These are phyloP conservation scores for Leccinellum luteum DNA, from an alignment of 768 basidiomycete species.

Conservation along the genomic window DNA sequence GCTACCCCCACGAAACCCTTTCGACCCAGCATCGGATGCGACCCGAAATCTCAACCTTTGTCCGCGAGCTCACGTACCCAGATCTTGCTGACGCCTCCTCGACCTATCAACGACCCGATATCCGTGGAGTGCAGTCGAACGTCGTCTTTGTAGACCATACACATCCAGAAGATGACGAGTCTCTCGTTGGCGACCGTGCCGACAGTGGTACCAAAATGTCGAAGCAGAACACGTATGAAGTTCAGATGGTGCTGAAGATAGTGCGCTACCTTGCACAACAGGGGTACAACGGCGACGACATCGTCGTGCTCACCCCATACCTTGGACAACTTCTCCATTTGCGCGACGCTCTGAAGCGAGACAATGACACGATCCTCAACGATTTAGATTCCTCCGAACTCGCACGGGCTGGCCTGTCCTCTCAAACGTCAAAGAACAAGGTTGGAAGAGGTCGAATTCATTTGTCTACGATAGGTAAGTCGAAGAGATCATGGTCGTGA, in stretches of 20 bases:
- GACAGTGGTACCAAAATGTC: constrained; percentile 49
- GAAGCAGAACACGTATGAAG: constrained; percentile 61
- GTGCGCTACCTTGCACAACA: constrained; percentile 65
- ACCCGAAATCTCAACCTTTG: constrained; percentile 63
- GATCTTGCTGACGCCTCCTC: constrained; percentile 54
- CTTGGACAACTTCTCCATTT: constrained; percentile 59
- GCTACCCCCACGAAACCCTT: constrained; percentile 59
- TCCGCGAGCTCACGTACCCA: constrained; percentile 66
- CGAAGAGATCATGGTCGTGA: not conserved
- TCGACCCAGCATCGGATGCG: constrained; percentile 68
- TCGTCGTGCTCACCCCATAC: constrained; percentile 72
- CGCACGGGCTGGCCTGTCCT: constrained; percentile 51
- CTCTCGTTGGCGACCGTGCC: constrained; percentile 38
- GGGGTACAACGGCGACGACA: constrained; percentile 57
- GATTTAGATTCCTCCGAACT: constrained; percentile 62
- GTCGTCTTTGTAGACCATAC: constrained; percentile 62
- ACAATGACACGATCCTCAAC: constrained; percentile 56
- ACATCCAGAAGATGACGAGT: constrained; percentile 51
- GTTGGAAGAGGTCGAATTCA: constrained; percentile 36
- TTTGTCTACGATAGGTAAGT: constrained; percentile 61
- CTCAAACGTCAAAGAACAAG: constrained; percentile 34
- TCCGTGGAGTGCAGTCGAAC: constrained; percentile 55
- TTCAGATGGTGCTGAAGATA: constrained; percentile 61
- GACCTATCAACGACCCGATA: constrained; percentile 46
- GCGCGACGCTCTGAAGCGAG: constrained; percentile 40